Evolutionary conservation across 2,329 filamentous ascomycete species (phyloP).

Genomic region (Beauveria rudraprayagi): DNA sequence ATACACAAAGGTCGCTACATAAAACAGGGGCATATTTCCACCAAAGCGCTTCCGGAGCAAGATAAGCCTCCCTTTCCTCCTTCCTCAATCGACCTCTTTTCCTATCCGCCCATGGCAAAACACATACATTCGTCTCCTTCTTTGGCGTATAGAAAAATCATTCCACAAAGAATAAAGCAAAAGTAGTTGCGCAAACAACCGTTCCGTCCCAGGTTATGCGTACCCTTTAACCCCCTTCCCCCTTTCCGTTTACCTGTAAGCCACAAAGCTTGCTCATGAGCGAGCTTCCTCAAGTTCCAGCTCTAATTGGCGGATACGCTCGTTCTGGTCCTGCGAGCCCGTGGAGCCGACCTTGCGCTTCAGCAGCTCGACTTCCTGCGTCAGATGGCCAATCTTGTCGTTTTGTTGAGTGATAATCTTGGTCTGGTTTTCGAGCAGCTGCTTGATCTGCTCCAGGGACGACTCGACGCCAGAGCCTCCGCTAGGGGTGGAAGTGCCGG

Average conservation of each 20-base stretch:
- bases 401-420: slow-evolving; percentile 70
- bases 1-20: slow-evolving; percentile 5
- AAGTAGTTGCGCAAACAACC: not conserved
- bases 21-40: not conserved
- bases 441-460: slow-evolving; percentile 68
- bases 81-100: not conserved
- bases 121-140: not conserved
- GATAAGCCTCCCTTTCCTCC: not conserved
- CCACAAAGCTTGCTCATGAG: slow-evolving; percentile 32
- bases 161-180: not conserved
- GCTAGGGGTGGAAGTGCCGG: slow-evolving; percentile 19
- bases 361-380: slow-evolving; percentile 68
- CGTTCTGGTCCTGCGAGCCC: slow-evolving; percentile 52
- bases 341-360: slow-evolving; percentile 63
- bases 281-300: slow-evolving; percentile 57
- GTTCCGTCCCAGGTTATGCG: not conserved
- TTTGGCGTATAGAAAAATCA: not conserved
- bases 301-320: slow-evolving; percentile 60
- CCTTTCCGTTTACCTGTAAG: not conserved
- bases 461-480: slow-evolving; percentile 43
- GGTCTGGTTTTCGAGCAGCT: slow-evolving; percentile 67
- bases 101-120: not conserved
- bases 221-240: not conserved
- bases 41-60: not conserved
- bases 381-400: slow-evolving; percentile 62